phyloP scores from a whole-genome alignment of 2,329 filamentous ascomycete species.

The Neobulgaria alba region DNA sequence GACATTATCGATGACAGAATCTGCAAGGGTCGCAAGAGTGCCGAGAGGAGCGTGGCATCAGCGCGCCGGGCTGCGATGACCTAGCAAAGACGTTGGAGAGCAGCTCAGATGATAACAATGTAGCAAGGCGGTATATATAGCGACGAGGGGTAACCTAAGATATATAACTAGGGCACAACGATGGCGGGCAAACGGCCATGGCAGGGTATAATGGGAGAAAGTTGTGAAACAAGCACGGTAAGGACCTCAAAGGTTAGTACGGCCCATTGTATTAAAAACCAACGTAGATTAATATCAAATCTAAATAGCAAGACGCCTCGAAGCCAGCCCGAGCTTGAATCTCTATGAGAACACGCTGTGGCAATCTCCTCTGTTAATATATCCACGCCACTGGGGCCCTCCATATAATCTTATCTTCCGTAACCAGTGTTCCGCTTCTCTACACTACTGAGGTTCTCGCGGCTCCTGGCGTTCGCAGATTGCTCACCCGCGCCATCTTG shows the following conservation, averaged over 20 bases:
- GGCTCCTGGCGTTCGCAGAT: conserved; percentile 3
- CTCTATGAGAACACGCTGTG: conserved; percentile 8
- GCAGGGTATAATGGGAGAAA: conserved; percentile 6
- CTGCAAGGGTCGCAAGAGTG: conserved; percentile 8
- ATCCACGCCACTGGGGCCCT: no score
- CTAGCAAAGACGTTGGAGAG: conserved; percentile 11
- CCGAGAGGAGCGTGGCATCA: conserved; percentile 9
- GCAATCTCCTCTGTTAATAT: no score
- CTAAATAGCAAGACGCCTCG: conserved; percentile 15
- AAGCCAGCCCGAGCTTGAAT: conserved; percentile 12
- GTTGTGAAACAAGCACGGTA: no score
- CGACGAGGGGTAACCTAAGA: conserved; percentile 11
- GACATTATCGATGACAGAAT: conserved; percentile 13
- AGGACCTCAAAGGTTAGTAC: no score
- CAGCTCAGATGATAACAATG: conserved; percentile 12
- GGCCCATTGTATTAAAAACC: conserved; percentile 10
- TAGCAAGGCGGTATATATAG: conserved; percentile 5
- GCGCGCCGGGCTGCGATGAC: conserved; percentile 12
- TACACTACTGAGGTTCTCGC: conserved; percentile 6
- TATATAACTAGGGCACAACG: conserved; percentile 6
- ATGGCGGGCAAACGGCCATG: conserved; percentile 7
- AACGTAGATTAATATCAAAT: conserved; percentile 15
- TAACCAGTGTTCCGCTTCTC: conserved; percentile 8
- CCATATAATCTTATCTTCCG: conserved; percentile 1
- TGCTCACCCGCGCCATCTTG: conserved; percentile 1